Evolutionary conservation across 257 asterid species (phyloP), one percentile per base, ranked within the genome.

Genomic region (Ilex aquifolium): DNA sequence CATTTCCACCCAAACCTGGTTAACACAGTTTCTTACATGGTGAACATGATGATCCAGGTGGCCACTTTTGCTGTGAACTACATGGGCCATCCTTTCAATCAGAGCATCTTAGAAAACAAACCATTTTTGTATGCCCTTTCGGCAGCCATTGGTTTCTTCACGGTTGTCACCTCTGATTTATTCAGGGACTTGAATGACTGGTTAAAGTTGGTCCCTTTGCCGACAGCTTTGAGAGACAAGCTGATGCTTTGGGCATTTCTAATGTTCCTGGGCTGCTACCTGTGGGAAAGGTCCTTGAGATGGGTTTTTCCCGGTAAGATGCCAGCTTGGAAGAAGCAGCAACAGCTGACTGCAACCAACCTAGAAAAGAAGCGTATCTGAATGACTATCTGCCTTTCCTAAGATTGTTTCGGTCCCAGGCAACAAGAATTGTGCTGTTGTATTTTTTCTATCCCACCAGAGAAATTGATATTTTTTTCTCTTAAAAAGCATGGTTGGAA

Each of bases 31-130:
- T 92, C 99, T 0, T 92, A 92, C 81, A 92, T 92, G 99, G 99
- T 89, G 54, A 85, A 95, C 32, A 64, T 92, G 95, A 92, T 92
- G 97, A 86, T 92, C 29, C 99, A 92, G 74, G 99, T 92, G 27
- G 99, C 99, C 44, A 92, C 99, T 8, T 92, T 92, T 72, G 99
- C 99, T 12, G 99, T 92, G 72, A 92, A 92, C 83, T 92, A 92
- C 62, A 92, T 92, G 93, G 99, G 99, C 11, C 99, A 90, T 68
- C 99, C 99, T 61, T 92, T 92, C 80, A 92, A 92, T 27, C 95
- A 92, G 84, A 89, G 99, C 76, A 89, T 92, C 57, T 74, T 91
- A 0, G 93, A 92, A 61, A 92, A 89, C 79, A 83, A 69, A 63
- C 96, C 96, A 0, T 92, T 92, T 65, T 31, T 52, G 60, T 83